Percentiles rank a stretch among this genome's conserved stretches.
Conservation (phyloP, 106 monocot genomes). For the Alisma plantagoaquatica region DNA sequence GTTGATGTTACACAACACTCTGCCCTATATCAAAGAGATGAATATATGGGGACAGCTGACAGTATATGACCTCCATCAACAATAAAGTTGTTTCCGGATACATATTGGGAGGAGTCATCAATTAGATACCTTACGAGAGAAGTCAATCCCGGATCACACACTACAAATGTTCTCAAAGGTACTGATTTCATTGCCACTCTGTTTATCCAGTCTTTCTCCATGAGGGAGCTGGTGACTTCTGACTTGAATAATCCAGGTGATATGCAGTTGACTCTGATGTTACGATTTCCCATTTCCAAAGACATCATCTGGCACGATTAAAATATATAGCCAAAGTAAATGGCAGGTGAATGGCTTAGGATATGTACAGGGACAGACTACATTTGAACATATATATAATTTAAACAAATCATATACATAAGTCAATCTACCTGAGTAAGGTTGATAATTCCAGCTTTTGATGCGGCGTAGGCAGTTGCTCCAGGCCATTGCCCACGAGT, state of each 20-base stretch:
- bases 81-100: slow-evolving; percentile 56
- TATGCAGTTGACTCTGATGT: slow-evolving; percentile 58
- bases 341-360: too few relatives aligned
- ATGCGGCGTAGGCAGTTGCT: slow-evolving; percentile 5
- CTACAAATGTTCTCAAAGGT: slow-evolving; percentile 41
- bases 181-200: slow-evolving; percentile 38
- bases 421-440: slow-evolving; percentile 5
- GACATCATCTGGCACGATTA: slow-evolving; percentile 75
- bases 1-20: too few relatives aligned
- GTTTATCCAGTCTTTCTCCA: slow-evolving; percentile 57
- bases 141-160: slow-evolving; percentile 49
- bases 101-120: slow-evolving; percentile 54
- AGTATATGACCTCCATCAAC: slow-evolving; percentile 54
- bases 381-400: too few relatives aligned
- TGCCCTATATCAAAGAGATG: slow-evolving; percentile 76
- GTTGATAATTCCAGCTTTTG: slow-evolving; percentile 9
- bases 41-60: slow-evolving; percentile 63
- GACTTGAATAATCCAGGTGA: slow-evolving; percentile 71
- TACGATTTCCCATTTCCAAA: slow-evolving; percentile 44
- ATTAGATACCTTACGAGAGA: slow-evolving; percentile 50
- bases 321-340: too few relatives aligned
- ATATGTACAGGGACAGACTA: too few relatives aligned
- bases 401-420: too few relatives aligned
- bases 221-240: slow-evolving; percentile 55
- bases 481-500: slow-evolving; percentile 1